Base-by-base conservation (phyloP, 306 rosid species). In the Canavalia gladiata region DNA sequence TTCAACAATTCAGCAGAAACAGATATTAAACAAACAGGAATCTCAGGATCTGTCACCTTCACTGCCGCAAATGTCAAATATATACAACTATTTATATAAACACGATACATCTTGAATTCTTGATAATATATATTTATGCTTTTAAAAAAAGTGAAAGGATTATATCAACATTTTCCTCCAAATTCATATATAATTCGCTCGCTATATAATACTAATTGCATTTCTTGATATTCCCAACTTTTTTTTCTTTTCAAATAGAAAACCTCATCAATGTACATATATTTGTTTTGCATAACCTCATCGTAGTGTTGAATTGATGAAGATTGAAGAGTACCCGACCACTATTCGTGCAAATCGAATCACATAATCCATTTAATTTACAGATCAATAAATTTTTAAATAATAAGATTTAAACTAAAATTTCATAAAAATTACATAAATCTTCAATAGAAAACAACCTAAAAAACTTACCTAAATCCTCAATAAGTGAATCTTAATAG, bases 21-120 rank as follows among this genome's bases (percentile, higher is more conserved):
- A 74, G 25, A 28, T 39, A 8, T 18, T 37, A 58, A 29, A 74
- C 56, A 10, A 75, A 75, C 39, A 7, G 13, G 56, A 43, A 43
- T 68, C 12, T 1, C 76, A 30, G 51, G 25, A 62, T 58, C 49
- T 18, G 55, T 47, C 81, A 49, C 33, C 31, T 56, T 75, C 68
- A 42, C 1, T 4, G 28, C 72, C 64, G 68, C 72, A 75, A 68
- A 57, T 47, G 81, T 82, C 77, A 82, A 82, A 46, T 68, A 75
- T 45, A 11, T 12, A 54, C 69, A 54, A 52, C 66, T 49, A 60
- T 28, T 51, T 50, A 39, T 29, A 10, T 12, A 65, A 7, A 63
- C 64, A 39, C 18, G 42, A 63, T n/a, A 13, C 66, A 60, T 49
- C 73, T 72, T 72, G 29, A 65, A 81, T 34, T 65, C n/a, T 28